phyloP scores from a whole-genome alignment of 169 alveolate genomes.

The Eimeria falciformis region DNA sequence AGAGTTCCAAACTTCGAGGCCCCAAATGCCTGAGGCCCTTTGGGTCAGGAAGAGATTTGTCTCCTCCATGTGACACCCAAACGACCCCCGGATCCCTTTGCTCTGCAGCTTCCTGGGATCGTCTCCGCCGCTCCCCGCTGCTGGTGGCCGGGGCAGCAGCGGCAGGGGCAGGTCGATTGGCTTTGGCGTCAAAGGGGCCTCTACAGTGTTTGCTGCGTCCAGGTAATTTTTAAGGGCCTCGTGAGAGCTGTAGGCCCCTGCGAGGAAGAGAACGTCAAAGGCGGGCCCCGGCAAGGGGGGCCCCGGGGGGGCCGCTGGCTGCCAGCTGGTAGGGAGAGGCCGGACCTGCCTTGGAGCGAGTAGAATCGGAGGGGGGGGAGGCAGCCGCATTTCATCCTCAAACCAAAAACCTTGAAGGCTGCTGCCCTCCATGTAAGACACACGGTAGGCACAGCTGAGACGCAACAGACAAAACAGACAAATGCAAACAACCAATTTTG shows the following conservation, averaged over 20 bases:
- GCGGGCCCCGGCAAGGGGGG: neutral
- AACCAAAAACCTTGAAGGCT: slow-evolving; percentile 80
- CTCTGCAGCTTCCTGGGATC: no score
- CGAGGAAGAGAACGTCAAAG: neutral
- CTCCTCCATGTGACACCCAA: slow-evolving; percentile 82
- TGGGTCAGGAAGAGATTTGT: slow-evolving; percentile 80
- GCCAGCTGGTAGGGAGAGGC: neutral
- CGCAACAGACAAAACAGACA: neutral
- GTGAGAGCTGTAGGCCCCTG: neutral
- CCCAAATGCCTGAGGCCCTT: slow-evolving; percentile 82
- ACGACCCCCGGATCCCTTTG: neutral
- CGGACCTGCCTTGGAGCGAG: neutral
- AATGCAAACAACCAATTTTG: neutral
- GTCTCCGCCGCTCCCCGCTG: neutral
- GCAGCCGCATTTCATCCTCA: slow-evolving; percentile 77
- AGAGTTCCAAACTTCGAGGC: slow-evolving; percentile 75
- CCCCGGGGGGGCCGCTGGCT: neutral
- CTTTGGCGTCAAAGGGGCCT: neutral
- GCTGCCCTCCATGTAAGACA: slow-evolving; percentile 82
- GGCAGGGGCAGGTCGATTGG: neutral
- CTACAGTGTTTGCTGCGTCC: neutral
- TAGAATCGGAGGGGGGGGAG: slow-evolving; percentile 5
- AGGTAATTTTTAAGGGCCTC: neutral
- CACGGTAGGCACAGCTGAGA: slow-evolving; percentile 78
- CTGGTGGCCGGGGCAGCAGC: neutral